Percentiles rank a stretch among this genome's conserved stretches.
Evolutionary conservation across 139 green algal species (phyloP).

Genomic region (Chlamydomonas schloesseri): DNA sequence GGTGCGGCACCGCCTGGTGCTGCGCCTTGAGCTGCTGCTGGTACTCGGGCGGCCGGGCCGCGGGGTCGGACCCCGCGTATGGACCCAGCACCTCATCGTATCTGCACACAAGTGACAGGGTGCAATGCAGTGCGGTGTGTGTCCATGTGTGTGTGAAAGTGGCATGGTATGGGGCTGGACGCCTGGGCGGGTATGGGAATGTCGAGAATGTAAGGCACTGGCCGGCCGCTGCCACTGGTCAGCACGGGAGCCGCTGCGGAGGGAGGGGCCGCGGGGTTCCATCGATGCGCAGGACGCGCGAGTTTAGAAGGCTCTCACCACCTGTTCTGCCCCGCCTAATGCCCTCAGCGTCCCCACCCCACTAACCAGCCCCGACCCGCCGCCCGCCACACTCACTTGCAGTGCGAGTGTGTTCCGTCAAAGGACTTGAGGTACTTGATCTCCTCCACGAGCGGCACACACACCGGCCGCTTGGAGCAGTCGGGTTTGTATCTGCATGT

Average conservation of each 20-base stretch:
- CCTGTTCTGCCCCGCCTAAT: too few species aligned
- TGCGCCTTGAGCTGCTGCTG: background rate
- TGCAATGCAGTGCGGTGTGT: background rate
- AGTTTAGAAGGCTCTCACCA: too few species aligned
- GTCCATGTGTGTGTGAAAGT: background rate
- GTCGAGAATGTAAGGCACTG: too few species aligned
- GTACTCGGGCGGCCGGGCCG: background rate
- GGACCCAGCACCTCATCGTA: slow-evolving; percentile 27
- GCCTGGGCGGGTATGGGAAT: too few species aligned
- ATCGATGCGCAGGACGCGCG: too few species aligned
- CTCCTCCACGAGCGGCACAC: slow-evolving; percentile 44
- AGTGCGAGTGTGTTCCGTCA: background rate
- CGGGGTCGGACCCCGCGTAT: slow-evolving; percentile 24
- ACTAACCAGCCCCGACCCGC: background rate
- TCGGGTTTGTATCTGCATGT: slow-evolving; percentile 18
- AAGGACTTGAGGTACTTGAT: slow-evolving; percentile 28
- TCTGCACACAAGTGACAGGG: background rate
- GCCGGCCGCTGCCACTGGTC: too few species aligned
- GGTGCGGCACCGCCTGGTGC: slow-evolving; percentile 16
- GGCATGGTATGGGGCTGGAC: background rate
- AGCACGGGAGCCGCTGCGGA: too few species aligned
- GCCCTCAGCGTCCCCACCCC: too few species aligned
- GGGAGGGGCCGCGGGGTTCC: too few species aligned
- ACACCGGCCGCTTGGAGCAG: slow-evolving; percentile 27
- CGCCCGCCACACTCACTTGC: slow-evolving; percentile 1